Evolutionary conservation across 768 basidiomycete species (phyloP), one percentile per base, ranked within the genome.

Genomic region (Pisolithus sp.): DNA sequence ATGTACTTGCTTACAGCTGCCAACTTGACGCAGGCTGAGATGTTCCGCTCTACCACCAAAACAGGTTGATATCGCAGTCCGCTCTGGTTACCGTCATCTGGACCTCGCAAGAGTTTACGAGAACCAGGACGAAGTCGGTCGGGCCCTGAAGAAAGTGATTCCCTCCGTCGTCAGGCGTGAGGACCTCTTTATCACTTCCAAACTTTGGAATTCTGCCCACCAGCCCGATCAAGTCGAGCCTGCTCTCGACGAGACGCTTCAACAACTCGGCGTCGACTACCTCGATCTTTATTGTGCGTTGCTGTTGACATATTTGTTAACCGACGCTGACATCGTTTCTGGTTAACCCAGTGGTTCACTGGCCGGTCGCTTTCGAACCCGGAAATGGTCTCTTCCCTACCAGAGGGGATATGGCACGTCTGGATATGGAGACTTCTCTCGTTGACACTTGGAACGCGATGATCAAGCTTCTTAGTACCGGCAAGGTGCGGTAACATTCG

Each of bases 391-490:
- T 83, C 37, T 65, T 70, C 62, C 88, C 89, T 1, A 68, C 71
- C 4, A 74, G 72, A 34, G 59, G 66, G 18, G 73, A 68, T n/a
- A 71, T 80, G 56, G 62, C 73, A 41, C 77, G 74, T 24, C 72
- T 89, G 37, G 88, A 90, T 59, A 66, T 65, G 0, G 61, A 79
- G 48, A 78, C 79, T 1, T 76, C 76, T 12, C 70, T 91, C n/a
- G 80, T 81, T 28, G 87, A 90, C 12, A 92, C 89, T 34, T 91
- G 89, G 89, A 84, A 81, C 59, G 87, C 86, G 13, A 76, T 93
- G 80, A 75, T 88, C 56, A 74, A 73, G 38, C 78, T 93, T 10
- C 79, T 76, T 13, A 79, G 83, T 62, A 79, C 80, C 0, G 74
- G 75, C 53, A 93, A 92, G 76, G 86, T 82, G 51, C 31, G 49